Base-by-base conservation (phyloP, 108 stramenopile genomes). In the Conticribra weissflogii region DNA sequence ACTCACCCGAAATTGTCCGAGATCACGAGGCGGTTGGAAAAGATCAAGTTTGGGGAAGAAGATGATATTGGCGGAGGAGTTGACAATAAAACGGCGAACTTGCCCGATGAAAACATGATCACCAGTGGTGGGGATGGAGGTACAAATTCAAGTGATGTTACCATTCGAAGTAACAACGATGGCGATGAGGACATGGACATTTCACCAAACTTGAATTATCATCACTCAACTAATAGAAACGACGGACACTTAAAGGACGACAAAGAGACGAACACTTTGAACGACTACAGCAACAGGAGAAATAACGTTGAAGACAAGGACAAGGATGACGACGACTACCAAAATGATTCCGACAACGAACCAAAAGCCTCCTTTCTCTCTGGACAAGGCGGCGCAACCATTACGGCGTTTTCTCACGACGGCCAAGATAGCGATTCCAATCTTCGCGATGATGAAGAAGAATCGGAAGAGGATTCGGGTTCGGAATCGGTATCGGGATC, bases 1-100 rank as follows among this genome's bases (percentile, higher is more conserved):
- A 22, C 63, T 19, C 58, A 85, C 63, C 45, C 58, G 2, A 51
- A n/a, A 15, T 64, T 91, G 29, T 36, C 69, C 36, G 57, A 58
- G 25, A 48, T 86, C 12, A 62, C 83, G 9, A 59, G 77, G 24
- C 32, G 50, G 44, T 62, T 90, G 61, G 81, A 86, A 60, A 44
- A 63, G 4, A 47, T 87, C 51, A 90, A 90, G 51, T 90, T 87
- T 70, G 76, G 71, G 24, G 25, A 36, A 33, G 14, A 33, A 36
- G 44, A n/a, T 3, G 62, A 55, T 65, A 21, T 17, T 48, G 70
- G 14, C 21, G 54, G 47, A n/a, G 22, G 12, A 9, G 47, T 33
- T 44, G 29, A 55, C 17, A 52, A 46, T 17, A 16, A 24, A 34
- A 31, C 5, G 5, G 36, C 36, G 5, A 41, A 5, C 12, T 9